phyloP scores from a whole-genome alignment of 352 stramenopile species.

The Pythium biforme region DNA sequence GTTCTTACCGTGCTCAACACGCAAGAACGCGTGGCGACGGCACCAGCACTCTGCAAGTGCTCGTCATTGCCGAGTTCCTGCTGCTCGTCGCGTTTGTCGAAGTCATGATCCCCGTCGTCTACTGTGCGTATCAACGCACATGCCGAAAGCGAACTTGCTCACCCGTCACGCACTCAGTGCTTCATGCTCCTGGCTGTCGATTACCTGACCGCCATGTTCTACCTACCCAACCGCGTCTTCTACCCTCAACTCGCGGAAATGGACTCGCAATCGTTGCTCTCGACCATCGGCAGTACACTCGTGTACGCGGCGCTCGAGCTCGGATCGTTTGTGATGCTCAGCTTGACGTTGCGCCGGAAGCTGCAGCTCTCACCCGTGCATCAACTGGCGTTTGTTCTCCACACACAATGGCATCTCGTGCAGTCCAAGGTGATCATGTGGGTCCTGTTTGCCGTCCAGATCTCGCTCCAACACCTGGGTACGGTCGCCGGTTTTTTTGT shows the following conservation, averaged over 20 bases:
- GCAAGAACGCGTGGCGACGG: neutral
- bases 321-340: too few species aligned
- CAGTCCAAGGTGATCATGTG: neutral
- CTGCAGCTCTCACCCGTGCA: neutral
- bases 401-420: neutral
- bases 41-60: neutral
- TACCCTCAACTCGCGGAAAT: too few species aligned
- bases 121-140: conserved; percentile 11
- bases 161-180: too few species aligned
- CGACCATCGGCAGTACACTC: too few species aligned
- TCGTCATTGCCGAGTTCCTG: conserved; percentile 26
- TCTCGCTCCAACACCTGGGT: neutral
- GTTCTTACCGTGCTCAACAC: neutral
- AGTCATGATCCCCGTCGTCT: conserved; percentile 26
- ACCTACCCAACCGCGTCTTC: too few species aligned
- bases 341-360: too few species aligned
- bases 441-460: neutral
- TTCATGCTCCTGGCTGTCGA: too few species aligned
- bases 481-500: neutral
- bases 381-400: neutral
- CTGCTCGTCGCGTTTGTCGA: conserved; percentile 27
- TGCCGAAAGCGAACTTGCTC: too few species aligned
- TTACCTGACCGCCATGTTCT: too few species aligned
- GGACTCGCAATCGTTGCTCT: too few species aligned
- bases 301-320: too few species aligned